These are phyloP conservation scores for Xerophyta viscosa DNA, from an alignment of 106 monocot genomes.

Conservation along the genomic window DNA sequence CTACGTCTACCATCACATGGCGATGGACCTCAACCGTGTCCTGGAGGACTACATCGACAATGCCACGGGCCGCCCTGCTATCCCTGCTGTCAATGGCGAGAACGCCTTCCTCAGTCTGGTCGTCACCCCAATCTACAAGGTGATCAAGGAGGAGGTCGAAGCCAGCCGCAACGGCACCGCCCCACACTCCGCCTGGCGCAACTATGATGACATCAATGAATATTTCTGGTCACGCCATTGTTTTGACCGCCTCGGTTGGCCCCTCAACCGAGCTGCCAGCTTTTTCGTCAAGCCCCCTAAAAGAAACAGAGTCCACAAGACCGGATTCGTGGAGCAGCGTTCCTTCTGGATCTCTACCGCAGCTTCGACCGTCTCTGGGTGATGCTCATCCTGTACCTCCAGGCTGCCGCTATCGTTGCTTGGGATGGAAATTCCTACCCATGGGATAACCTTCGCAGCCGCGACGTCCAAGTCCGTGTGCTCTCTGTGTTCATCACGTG, in stretches of 20 bases:
- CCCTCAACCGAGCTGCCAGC: constrained; percentile 49
- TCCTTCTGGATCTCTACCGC: constrained; percentile 77
- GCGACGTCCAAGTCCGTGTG: constrained; percentile 46
- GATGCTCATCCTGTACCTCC: constrained; percentile 78
- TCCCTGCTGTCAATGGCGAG: constrained; percentile 55
- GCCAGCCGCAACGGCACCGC: constrained; percentile 61
- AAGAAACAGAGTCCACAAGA: constrained; percentile 58
- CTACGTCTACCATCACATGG: constrained; percentile 87
- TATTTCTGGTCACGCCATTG: constrained; percentile 73
- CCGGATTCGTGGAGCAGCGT: constrained; percentile 89
- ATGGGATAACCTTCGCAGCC: constrained; percentile 44
- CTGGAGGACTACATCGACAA: constrained; percentile 67
- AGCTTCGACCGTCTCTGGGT: constrained; percentile 93
- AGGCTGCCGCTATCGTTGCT: constrained; percentile 76
- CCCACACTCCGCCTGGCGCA: too few relatives aligned
- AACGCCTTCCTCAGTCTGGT: constrained; percentile 56
- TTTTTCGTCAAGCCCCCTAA: constrained; percentile 50
- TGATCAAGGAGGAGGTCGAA: constrained; percentile 57
- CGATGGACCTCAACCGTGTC: constrained; percentile 70
- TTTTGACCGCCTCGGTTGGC: constrained; percentile 68
- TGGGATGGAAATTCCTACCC: constrained; percentile 58
- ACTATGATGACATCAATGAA: constrained; percentile 87
- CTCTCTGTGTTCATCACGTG: constrained; percentile 85
- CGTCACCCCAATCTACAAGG: constrained; percentile 56
- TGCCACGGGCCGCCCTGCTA: constrained; percentile 32